These are phyloP conservation scores for Ceratocystis papillata DNA, from an alignment of 2,329 filamentous ascomycete species.

Conservation along the genomic window DNA sequence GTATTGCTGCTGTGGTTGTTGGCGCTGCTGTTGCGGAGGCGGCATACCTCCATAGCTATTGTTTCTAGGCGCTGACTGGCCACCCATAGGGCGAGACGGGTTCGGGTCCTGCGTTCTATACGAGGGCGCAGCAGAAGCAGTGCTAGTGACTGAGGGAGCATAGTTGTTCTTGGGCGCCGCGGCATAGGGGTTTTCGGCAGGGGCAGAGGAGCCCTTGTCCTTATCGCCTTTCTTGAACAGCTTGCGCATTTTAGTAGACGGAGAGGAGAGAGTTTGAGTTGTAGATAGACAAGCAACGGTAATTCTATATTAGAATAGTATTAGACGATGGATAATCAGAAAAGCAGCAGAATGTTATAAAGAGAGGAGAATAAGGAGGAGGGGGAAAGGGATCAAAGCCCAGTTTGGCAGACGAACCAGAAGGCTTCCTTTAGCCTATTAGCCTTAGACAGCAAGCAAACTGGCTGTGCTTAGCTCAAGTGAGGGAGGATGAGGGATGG, in stretches of 20 bases:
- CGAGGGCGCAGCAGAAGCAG: slow-evolving; percentile 20
- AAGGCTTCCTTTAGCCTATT: slow-evolving; percentile 8
- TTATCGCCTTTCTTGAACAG: slow-evolving; percentile 23
- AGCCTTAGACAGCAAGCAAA: not conserved
- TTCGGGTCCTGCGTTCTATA: slow-evolving; percentile 21
- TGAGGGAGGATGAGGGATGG: not conserved
- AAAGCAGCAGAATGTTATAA: not conserved
- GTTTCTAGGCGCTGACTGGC: slow-evolving; percentile 28
- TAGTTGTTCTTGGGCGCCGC: slow-evolving; percentile 20
- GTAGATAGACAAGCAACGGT: slow-evolving; percentile 1
- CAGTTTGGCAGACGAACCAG: slow-evolving; percentile 10
- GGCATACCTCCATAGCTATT: slow-evolving; percentile 16
- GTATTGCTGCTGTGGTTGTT: slow-evolving; percentile 18
- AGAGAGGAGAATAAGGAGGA: slow-evolving; percentile 10
- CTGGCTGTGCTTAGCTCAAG: not conserved
- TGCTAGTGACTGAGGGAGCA: slow-evolving; percentile 20
- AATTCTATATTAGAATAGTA: not conserved
- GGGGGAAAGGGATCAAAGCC: slow-evolving; percentile 8
- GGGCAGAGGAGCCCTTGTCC: slow-evolving; percentile 20
- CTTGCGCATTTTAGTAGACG: slow-evolving; percentile 20
- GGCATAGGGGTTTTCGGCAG: slow-evolving; percentile 24
- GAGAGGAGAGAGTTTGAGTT: not conserved
- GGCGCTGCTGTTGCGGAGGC: slow-evolving; percentile 25
- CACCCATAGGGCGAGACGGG: slow-evolving; percentile 16
- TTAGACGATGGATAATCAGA: not conserved